Evolutionary conservation across 1,139 yeast species (phyloP), one percentile per base, ranked within the genome.

Genomic region (Blastobotrys arbuscula): DNA sequence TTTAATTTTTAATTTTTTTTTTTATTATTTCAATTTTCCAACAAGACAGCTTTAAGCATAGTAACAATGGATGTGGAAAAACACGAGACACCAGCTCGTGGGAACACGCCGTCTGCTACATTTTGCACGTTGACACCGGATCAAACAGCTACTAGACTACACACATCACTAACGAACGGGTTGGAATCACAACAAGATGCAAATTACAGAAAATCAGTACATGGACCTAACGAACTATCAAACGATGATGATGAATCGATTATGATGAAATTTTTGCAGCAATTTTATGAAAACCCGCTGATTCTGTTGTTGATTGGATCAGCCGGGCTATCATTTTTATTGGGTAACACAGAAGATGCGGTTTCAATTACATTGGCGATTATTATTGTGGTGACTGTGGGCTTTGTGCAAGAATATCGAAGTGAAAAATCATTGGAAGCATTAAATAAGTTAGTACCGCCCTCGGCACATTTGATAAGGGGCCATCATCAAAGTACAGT

Each of bases 311-410:
- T 92, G 60, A 85, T 89, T 42, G 97, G 94, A 0, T 87, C 96
- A 0, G 96, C 97, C 0, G 76, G 76, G 3, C 74, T 92, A 34
- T 82, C 94, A 56, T 84, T 92, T 58, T 68, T 86, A 63, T 86
- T 92, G 94, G 95, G 96, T 21, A 92, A 92, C 67, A 79, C 81
- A 36, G 97, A 90, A 64, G 98, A 92, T 65, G 95, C 97, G 2
- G 71, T 92, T 23, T 82, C 94, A 53, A 90, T 90, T 60, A 82
- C 68, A 1, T 72, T 88, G 56, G 97, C 97, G 6, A 86, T 90
- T 50, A 60, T 85, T 36, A 89, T 90, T 57, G 97, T 90, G 28
- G 96, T 90, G 8, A 78, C 94, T 0, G 98, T 92, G 28, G 98
- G 97, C 0, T 92, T 92, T 68, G 90, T 92, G 21, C 98, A 92